Base-by-base conservation (phyloP, 176 grass and related monocot species). In the Ensete glaucum region DNA sequence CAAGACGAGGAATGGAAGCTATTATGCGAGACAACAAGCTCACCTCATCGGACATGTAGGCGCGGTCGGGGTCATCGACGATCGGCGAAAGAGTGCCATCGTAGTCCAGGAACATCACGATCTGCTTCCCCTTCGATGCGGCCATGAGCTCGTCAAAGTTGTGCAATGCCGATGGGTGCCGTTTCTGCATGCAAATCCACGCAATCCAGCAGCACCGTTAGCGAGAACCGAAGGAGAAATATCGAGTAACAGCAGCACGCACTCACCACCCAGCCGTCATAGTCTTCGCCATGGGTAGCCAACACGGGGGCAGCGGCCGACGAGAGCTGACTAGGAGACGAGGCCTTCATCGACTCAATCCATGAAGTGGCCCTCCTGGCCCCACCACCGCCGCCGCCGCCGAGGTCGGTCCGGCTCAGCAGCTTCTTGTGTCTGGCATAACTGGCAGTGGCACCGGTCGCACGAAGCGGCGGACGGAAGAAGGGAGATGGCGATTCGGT, bases 101-200 rank as follows among this genome's bases (percentile, higher is more conserved):
- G 76, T 94, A 94, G 85, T 94, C 91, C 19, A 94, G 85, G 83
- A 94, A 94, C 83, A 94, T 81, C 13, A 81, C 91, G 43, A 90
- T 82, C 75, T 79, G 78, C 73, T 94, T 94, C 54, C 87, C 91
- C 62, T 77, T 64, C 13, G 87, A 82, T n/a, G 85, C 76, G 53
- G 74, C 80, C 50, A 75, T 82, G 62, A 94, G 43, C 72, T 78
- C 83, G 19, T 90, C 82, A 80, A 94, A 90, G 21, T 62, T 79
- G 9, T 27, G 60, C 80, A 94, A 90, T 73, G 91, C 91, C 52
- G 91, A 94, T 54, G 91, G 91, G 68, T 94, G 80, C 53, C 64
- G 72, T 78, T 83, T 80, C 91, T 94, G 73, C 80, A 43, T 7
- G 10, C 8, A n/a, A 64, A 17, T 9, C 50, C 1, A 11, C 53